Evolutionary conservation across 139 green algal genomes (phyloP), one percentile per base, ranked within the genome.

Genomic region (Chlorella sp.): DNA sequence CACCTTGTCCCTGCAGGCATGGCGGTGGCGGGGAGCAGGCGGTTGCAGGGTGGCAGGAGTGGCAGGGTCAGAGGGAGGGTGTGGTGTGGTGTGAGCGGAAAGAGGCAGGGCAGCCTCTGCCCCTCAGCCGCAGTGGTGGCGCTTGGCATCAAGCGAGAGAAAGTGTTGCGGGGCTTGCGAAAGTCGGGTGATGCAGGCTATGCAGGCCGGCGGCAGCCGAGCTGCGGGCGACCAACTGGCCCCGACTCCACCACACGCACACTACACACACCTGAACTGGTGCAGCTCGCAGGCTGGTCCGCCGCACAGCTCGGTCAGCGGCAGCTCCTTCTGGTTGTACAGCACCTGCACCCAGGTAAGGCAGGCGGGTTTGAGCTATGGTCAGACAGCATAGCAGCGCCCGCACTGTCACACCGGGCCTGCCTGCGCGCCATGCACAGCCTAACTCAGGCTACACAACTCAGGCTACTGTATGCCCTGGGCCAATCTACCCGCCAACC

Each of bases 321-420:
- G 42, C 90, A 97, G 89, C 76, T 92, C 89, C 57, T 96, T 39
- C 48, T 82, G 66, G 84, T 97, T 96, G 88, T 94, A 95, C 78
- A 97, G 89, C 78, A 97, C 94, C 34, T 91, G 92, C 24, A 94
- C 24, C n/a, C 85, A 26, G 90, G 75, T 40, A 64, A 88, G 14
- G 32, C 3, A 21, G 40, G 73, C 73, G 34, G 73, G n/a, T 42
- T 15, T 48, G 48, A 57, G 48, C 48, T 57, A 9, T 57, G 48
- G 48, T 57, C 48, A 57, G 48, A 57, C 9, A 9, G 48, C 48
- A 57, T 57, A 57, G 48, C 48, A 57, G 7, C 48, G 9, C 48
- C 48, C 5, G 9, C 48, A 9, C 7, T 57, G 48, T 9, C 48
- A 57, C 48, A 57, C 5, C 48, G 48, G 48, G 48, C 48, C 48